Percentiles rank a stretch among this genome's conserved stretches.
These are phyloP conservation scores for Candida verbasci DNA, from an alignment of 805 yeast genomes.

Conservation along the genomic window DNA sequence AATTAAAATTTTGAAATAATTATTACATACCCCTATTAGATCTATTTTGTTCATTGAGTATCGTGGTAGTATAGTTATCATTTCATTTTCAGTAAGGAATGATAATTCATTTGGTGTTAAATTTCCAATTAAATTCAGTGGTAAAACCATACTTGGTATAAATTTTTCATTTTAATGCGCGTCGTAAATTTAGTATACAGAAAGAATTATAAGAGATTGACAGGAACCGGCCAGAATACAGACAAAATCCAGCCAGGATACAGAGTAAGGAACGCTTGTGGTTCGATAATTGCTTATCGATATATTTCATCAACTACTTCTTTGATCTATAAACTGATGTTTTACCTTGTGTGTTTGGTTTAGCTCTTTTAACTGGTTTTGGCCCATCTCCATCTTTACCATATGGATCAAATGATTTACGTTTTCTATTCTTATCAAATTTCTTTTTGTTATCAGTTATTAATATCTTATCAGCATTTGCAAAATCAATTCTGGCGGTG, in stretches of 20 bases:
- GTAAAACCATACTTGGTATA: constrained; percentile 54
- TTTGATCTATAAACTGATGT: constrained; percentile 26
- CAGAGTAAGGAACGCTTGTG: too few relatives aligned
- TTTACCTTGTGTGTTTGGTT: constrained; percentile 31
- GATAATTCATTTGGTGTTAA: constrained; percentile 75
- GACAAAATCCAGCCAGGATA: too few relatives aligned
- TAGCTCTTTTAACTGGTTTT: constrained; percentile 45
- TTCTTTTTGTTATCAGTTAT: constrained; percentile 11
- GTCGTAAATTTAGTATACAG: background rate
- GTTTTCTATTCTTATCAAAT: constrained; percentile 24
- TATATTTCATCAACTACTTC: too few relatives aligned
- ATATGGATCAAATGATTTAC: constrained; percentile 58
- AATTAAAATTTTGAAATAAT: background rate
- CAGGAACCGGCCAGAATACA: too few relatives aligned
- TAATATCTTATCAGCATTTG: constrained; percentile 39
- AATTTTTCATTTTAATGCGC: constrained; percentile 1
- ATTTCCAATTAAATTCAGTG: constrained; percentile 47
- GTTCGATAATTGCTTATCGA: too few relatives aligned
- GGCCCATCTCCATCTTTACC: constrained; percentile 48
- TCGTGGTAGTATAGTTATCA: constrained; percentile 72
- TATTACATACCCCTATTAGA: constrained; percentile 55
- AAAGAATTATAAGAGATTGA: too few relatives aligned
- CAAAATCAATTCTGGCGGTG: constrained; percentile 39
- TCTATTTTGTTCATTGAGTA: constrained; percentile 62
- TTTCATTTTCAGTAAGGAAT: constrained; percentile 80